A percentile compares a stretch with the other conserved stretches of the same genome.
phyloP scores from a whole-genome alignment of 2,329 filamentous ascomycete species.

The Penicillium crustosum region DNA sequence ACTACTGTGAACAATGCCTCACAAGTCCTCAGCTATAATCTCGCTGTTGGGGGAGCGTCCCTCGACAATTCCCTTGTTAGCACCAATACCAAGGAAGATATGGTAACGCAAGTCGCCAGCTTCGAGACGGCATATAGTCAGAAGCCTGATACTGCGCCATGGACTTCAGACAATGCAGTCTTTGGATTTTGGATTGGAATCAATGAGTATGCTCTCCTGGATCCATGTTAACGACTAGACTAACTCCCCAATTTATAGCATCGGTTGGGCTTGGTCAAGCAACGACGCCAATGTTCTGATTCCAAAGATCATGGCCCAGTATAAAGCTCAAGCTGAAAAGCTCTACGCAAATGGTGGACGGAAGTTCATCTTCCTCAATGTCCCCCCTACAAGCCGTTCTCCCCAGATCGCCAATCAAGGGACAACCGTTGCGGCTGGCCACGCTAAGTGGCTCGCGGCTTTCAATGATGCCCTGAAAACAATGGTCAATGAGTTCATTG shows the following conservation, averaged over 20 bases:
- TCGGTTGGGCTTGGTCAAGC: constrained; percentile 33
- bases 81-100: constrained; percentile 50
- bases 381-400: constrained; percentile 50
- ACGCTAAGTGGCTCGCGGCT: constrained; percentile 25
- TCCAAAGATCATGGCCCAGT: constrained; percentile 45
- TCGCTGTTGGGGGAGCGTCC: constrained; percentile 56
- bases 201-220: constrained; percentile 28
- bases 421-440: constrained; percentile 13
- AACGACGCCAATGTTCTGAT: constrained; percentile 31
- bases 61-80: constrained; percentile 54
- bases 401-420: constrained; percentile 27
- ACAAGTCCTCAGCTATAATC: constrained; percentile 52
- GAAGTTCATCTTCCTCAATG: constrained; percentile 61
- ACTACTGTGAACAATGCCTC: constrained; percentile 51
- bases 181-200: constrained; percentile 39
- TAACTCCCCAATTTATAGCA: constrained; percentile 15
- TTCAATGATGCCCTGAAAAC: constrained; percentile 28
- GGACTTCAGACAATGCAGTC: constrained; percentile 27
- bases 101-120: constrained; percentile 50
- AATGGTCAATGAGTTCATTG: constrained; percentile 23
- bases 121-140: constrained; percentile 45
- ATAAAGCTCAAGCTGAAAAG: constrained; percentile 45
- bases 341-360: constrained; percentile 56
- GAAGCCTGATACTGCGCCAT: constrained; percentile 30
- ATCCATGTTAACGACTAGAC: neutral